These are phyloP conservation scores for Hyaloperonospora arabidopsidis DNA, from an alignment of 352 stramenopile genomes.

Conservation along the genomic window DNA sequence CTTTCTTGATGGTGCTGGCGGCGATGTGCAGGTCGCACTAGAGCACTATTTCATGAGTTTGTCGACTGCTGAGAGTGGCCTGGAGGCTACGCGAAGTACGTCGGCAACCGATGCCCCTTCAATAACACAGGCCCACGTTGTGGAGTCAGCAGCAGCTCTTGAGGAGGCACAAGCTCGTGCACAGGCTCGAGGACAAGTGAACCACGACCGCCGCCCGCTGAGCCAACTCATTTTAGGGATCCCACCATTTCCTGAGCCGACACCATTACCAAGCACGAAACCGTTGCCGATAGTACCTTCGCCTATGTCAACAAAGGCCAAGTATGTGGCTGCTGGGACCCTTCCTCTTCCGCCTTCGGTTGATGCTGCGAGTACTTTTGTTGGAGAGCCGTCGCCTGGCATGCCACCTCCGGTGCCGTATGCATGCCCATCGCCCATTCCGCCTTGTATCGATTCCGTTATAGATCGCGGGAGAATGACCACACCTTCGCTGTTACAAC, in stretches of 20 bases:
- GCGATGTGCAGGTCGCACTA: constrained; percentile 76
- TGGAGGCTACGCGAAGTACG: constrained; percentile 3
- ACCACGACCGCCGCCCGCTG: constrained; percentile 39
- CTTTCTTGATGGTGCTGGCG: constrained; percentile 72
- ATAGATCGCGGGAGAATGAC: constrained; percentile 5
- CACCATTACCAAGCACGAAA: constrained; percentile 16
- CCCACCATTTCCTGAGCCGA: constrained; percentile 35
- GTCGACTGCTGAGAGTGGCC: constrained; percentile 29
- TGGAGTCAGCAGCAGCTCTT: constrained; percentile 13
- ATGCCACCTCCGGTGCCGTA: constrained; percentile 34
- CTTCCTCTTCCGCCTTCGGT: constrained; percentile 18
- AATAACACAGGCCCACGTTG: constrained; percentile 7
- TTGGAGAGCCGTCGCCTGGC: constrained; percentile 34
- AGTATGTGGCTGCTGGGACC: constrained; percentile 14
- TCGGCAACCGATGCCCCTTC: constrained; percentile 5
- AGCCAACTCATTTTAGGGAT: constrained; percentile 71
- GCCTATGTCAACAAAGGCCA: constrained; percentile 8
- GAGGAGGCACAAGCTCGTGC: constrained; percentile 29
- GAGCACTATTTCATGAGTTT: constrained; percentile 87
- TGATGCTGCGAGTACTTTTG: constrained; percentile 32
- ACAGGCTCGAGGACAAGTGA: constrained; percentile 32
- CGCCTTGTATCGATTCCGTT: constrained; percentile 7
- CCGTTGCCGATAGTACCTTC: constrained; percentile 16
- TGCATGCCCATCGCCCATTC: constrained; percentile 19
- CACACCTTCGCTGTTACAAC: constrained; percentile 3